A percentile compares a stretch with the other conserved stretches of the same genome.
Evolutionary conservation across 1,284 basidiomycete genomes (phyloP).

Genomic region (Ustilago xerochloae): DNA sequence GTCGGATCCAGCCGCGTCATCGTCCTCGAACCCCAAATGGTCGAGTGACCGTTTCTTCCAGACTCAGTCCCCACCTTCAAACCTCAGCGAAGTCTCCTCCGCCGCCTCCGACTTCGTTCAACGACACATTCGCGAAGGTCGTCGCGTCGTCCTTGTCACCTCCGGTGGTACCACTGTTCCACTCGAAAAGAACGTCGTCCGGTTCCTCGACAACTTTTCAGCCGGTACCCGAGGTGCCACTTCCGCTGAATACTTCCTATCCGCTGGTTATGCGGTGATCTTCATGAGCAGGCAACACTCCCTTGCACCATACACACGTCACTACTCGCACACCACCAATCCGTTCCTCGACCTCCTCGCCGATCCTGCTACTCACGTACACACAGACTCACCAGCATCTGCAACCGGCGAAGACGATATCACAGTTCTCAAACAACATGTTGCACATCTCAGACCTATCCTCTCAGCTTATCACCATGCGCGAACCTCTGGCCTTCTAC

Average conservation of each 20-base stretch:
- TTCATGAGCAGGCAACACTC: slow-evolving; percentile 98
- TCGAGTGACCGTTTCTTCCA: slow-evolving; percentile 58
- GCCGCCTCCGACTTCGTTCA: slow-evolving; percentile 74
- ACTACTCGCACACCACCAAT: slow-evolving; percentile 97
- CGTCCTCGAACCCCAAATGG: slow-evolving; percentile 34
- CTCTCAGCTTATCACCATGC: slow-evolving; percentile 84
- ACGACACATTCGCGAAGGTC: slow-evolving; percentile 75
- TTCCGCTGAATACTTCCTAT: slow-evolving; percentile 96
- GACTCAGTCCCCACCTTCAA: slow-evolving; percentile 48
- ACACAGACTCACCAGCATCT: slow-evolving; percentile 20
- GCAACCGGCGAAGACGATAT: slow-evolving; percentile 70
- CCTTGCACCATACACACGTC: slow-evolving; percentile 92
- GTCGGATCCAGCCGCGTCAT: slow-evolving; percentile 30
- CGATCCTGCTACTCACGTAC: slow-evolving; percentile 68
- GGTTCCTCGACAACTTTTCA: slow-evolving; percentile 98
- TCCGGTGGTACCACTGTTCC: slow-evolving; percentile 67
- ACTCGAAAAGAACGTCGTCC: slow-evolving; percentile 73
- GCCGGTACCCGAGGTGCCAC: slow-evolving; percentile 97
- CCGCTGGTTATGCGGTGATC: slow-evolving; percentile 92
- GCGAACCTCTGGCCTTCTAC: slow-evolving; percentile 78
- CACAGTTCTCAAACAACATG: slow-evolving; percentile 76
- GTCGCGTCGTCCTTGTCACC: slow-evolving; percentile 90
- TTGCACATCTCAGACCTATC: slow-evolving; percentile 77
- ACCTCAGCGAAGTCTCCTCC: slow-evolving; percentile 32
- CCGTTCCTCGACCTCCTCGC: slow-evolving; percentile 97